Evolutionary conservation across 108 stramenopile species (phyloP).

Genomic region (Nannochloropsis gaditana): DNA sequence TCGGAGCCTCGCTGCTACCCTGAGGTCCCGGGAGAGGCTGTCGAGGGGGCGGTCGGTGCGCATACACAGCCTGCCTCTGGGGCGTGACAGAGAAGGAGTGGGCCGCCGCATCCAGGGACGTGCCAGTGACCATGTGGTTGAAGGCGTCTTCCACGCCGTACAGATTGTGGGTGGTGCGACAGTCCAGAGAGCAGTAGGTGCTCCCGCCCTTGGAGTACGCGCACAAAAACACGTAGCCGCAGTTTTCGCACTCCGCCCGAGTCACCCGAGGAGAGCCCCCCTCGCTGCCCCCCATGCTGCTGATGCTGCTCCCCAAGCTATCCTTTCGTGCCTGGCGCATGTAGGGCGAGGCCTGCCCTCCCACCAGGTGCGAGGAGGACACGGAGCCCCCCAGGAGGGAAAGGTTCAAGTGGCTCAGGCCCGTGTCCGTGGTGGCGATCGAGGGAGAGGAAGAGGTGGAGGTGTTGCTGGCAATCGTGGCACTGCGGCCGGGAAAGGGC

Average conservation of each 20-base stretch:
- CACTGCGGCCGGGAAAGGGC: not conserved
- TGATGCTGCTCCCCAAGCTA: not conserved
- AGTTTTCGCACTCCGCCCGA: not conserved
- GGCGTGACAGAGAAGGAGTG: not conserved
- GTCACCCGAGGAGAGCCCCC: not conserved
- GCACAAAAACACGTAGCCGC: not conserved
- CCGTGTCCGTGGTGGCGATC: not conserved
- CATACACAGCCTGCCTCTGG: not conserved
- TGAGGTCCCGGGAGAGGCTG: too few species aligned
- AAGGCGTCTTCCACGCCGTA: not conserved
- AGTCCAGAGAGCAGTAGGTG: conserved; percentile 10
- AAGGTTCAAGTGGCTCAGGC: not conserved
- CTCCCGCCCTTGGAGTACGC: not conserved
- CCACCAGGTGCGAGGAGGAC: not conserved
- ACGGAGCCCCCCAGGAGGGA: not conserved
- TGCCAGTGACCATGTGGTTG: not conserved
- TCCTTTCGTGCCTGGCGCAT: not conserved
- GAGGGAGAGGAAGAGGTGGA: not conserved
- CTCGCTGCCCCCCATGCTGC: conserved; percentile 16
- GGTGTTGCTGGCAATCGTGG: not conserved
- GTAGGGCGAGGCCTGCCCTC: not conserved
- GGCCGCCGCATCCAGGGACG: not conserved
- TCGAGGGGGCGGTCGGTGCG: too few species aligned
- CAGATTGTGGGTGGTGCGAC: not conserved
- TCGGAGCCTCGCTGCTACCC: too few species aligned